Percentiles rank a stretch among this genome's conserved stretches.
Conservation (phyloP, 2,329 filamentous ascomycete species). For the Cordyceps farinosa region DNA sequence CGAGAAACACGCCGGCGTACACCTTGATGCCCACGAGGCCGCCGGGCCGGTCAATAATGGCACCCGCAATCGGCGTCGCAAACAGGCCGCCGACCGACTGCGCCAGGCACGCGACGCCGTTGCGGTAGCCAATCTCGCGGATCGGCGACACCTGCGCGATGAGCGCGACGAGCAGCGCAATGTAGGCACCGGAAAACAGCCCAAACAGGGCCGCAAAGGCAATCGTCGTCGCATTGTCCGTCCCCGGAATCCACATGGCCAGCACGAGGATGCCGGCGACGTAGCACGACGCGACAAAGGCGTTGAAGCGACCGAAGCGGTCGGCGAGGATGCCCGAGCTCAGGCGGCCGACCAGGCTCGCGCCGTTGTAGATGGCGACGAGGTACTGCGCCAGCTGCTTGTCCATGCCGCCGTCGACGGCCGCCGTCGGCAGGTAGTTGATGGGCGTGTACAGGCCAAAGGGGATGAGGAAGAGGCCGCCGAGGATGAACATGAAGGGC, state of each 20-base stretch:
- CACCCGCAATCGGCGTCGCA: slow-evolving; percentile 23
- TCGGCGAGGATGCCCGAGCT: slow-evolving; percentile 25
- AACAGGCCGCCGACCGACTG: slow-evolving; percentile 22
- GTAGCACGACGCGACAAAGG: slow-evolving; percentile 40
- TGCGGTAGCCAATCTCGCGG: slow-evolving; percentile 51
- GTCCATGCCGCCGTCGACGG: slow-evolving; percentile 21
- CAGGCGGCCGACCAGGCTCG: slow-evolving; percentile 25
- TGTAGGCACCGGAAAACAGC: slow-evolving; percentile 29
- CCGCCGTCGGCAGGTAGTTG: slow-evolving; percentile 25
- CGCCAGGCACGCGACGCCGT: slow-evolving; percentile 34
- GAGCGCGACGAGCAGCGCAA: slow-evolving; percentile 27
- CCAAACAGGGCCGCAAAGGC: slow-evolving; percentile 30
- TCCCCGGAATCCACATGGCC: slow-evolving; percentile 33
- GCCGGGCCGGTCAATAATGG: slow-evolving; percentile 21
- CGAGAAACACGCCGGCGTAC: slow-evolving; percentile 21
- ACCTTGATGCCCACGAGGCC: slow-evolving; percentile 20
- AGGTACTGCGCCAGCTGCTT: slow-evolving; percentile 23
- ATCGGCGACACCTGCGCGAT: slow-evolving; percentile 49
- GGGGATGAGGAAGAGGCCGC: slow-evolving; percentile 28
- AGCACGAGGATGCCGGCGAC: slow-evolving; percentile 32
- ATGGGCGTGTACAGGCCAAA: slow-evolving; percentile 32
- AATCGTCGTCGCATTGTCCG: slow-evolving; percentile 24
- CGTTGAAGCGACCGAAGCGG: slow-evolving; percentile 28
- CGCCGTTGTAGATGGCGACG: slow-evolving; percentile 25
- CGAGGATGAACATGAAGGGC: slow-evolving; percentile 25